phyloP scores from a whole-genome alignment of 768 basidiomycete genomes.

The Pisolithus marmoratus region DNA sequence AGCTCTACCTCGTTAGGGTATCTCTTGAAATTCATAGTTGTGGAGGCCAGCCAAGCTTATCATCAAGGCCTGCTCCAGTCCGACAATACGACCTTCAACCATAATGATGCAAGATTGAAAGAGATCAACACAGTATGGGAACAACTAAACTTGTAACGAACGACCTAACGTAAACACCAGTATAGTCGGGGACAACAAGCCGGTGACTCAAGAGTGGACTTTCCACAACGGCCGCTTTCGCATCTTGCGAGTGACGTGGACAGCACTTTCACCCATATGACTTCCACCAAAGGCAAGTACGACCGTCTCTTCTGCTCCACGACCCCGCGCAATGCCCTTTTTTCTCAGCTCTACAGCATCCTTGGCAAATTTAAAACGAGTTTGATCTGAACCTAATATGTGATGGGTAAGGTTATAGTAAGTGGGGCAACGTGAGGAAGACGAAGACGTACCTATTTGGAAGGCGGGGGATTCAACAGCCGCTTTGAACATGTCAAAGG shows the following conservation, averaged over 20 bases:
- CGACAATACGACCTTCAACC: neutral
- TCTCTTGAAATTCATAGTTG: neutral
- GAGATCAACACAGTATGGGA: conserved; percentile 9
- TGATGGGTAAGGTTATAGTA: conserved; percentile 10
- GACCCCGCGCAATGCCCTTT: conserved; percentile 63
- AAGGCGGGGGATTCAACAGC: conserved; percentile 76
- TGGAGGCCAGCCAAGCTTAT: no score
- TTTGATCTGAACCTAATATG: conserved; percentile 68
- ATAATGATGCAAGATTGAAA: conserved; percentile 6
- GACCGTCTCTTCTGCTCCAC: conserved; percentile 82
- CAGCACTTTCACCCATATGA: conserved; percentile 63
- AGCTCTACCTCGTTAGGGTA: conserved; percentile 16
- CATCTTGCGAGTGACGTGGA: conserved; percentile 84
- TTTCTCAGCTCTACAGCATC: conserved; percentile 82
- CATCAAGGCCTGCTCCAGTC: no score
- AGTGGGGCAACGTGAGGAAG: conserved; percentile 5
- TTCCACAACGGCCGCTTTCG: conserved; percentile 78
- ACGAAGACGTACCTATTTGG: conserved; percentile 57
- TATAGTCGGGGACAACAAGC: conserved; percentile 7
- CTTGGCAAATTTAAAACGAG: conserved; percentile 88
- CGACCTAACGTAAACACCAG: conserved; percentile 24
- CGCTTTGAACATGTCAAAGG: conserved; percentile 83
- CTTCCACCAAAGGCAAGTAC: conserved; percentile 82
- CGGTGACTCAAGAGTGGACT: conserved; percentile 64
- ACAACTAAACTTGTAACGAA: conserved; percentile 12